phyloP scores from a whole-genome alignment of 2,329 filamentous ascomycete species.

The Penicillium sp. region DNA sequence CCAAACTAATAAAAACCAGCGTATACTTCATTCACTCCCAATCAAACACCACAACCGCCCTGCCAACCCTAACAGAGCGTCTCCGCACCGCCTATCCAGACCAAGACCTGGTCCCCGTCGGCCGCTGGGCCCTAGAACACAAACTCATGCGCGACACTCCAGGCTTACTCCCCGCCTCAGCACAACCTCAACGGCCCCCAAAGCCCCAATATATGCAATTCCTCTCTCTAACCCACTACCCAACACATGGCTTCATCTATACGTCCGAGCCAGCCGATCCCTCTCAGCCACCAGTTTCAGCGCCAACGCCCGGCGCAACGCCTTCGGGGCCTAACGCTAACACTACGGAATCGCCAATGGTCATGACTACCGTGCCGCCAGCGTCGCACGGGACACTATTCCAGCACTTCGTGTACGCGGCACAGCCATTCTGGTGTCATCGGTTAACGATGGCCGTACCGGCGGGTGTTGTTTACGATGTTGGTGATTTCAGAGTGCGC shows the following conservation, averaged over 20 bases:
- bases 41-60: constrained; percentile 37
- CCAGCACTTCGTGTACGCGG: constrained; percentile 40
- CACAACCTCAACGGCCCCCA: constrained; percentile 21
- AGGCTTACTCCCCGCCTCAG: constrained; percentile 30
- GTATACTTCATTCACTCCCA: constrained; percentile 43
- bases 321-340: neutral
- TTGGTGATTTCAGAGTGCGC: constrained; percentile 42
- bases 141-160: constrained; percentile 44
- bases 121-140: constrained; percentile 42
- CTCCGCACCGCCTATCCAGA: constrained; percentile 37
- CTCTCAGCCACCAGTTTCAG: constrained; percentile 9
- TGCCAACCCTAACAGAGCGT: constrained; percentile 34
- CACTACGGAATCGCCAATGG: constrained; percentile 22
- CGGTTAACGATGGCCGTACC: constrained; percentile 38
- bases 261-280: constrained; percentile 30
- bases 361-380: constrained; percentile 39
- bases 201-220: constrained; percentile 42
- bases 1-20: constrained; percentile 24
- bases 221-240: constrained; percentile 39
- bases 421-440: constrained; percentile 42
- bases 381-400: constrained; percentile 35
- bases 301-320: neutral
- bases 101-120: constrained; percentile 32
- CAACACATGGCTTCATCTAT: constrained; percentile 41
- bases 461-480: constrained; percentile 38